Conservation (phyloP, 208 protist species). For the Endotrypanum monterogeii region DNA sequence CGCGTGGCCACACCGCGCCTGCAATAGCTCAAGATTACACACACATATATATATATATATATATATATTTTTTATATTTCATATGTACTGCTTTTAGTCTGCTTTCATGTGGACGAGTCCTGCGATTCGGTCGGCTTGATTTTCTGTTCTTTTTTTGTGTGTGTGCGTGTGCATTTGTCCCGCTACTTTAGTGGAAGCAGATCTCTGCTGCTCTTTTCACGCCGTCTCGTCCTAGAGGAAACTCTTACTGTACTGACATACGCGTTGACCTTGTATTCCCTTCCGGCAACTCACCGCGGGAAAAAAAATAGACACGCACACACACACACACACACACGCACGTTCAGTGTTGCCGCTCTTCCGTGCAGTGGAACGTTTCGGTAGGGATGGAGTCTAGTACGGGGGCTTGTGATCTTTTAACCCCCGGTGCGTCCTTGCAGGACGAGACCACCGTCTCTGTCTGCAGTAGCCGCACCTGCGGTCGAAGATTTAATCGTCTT, state of each 20-base stretch:
- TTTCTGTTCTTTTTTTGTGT: too few relatives aligned
- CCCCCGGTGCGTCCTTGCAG: conserved; percentile 46
- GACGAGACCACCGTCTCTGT: conserved; percentile 32
- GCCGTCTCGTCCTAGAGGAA: background rate
- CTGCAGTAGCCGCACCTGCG: conserved; percentile 30
- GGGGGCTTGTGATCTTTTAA: conserved; percentile 29
- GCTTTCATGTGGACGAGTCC: too few relatives aligned
- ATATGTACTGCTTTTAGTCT: background rate
- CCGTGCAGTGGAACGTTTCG: background rate
- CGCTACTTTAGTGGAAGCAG: too few relatives aligned
- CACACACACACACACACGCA: conserved; percentile 3
- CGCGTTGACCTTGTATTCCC: background rate
- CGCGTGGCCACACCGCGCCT: background rate
- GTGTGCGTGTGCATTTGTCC: too few relatives aligned
- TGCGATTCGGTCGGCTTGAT: too few relatives aligned
- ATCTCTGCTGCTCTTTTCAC: too few relatives aligned
- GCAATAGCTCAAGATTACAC: background rate
- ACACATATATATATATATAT: too few relatives aligned
- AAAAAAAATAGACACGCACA: background rate
- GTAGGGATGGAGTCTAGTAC: conserved; percentile 14
- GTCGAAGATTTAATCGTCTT: conserved; percentile 37
- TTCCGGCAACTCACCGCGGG: background rate
- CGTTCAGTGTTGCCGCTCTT: background rate
- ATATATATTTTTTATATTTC: conserved; percentile 1
- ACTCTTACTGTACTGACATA: background rate